phyloP scores from a whole-genome alignment of 495 filamentous ascomycete species.

The Hypoxylon perforatum region DNA sequence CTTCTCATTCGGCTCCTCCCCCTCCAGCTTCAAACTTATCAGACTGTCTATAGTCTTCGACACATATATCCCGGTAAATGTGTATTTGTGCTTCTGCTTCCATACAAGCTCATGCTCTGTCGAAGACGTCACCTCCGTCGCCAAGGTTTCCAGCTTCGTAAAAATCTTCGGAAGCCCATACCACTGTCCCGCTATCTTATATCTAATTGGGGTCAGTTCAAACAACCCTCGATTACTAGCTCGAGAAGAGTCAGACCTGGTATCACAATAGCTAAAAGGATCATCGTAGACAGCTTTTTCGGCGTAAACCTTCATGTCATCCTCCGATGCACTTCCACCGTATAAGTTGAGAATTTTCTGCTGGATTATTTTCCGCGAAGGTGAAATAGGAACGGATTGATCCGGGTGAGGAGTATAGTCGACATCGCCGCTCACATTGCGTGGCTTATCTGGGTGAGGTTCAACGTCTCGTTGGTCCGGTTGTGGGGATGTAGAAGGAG shows the following conservation, averaged over 20 bases:
- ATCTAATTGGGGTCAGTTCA: neutral
- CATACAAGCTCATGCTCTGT: slow-evolving; percentile 51
- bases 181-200: slow-evolving; percentile 63
- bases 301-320: slow-evolving; percentile 62
- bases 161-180: slow-evolving; percentile 61
- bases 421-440: slow-evolving; percentile 26
- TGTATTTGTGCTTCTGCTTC: slow-evolving; percentile 61
- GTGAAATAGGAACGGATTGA: slow-evolving; percentile 48
- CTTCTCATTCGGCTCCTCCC: slow-evolving; percentile 46
- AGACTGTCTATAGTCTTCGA: slow-evolving; percentile 55
- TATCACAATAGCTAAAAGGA: slow-evolving; percentile 62
- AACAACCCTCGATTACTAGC: neutral
- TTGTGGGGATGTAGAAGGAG: slow-evolving; percentile 7
- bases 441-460: slow-evolving; percentile 8
- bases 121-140: slow-evolving; percentile 53
- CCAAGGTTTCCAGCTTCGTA: slow-evolving; percentile 50
- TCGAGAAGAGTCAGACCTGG: slow-evolving; percentile 44
- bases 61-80: slow-evolving; percentile 47
- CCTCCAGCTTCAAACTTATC: slow-evolving; percentile 54
- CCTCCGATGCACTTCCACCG: slow-evolving; percentile 57
- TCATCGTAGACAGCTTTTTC: slow-evolving; percentile 61
- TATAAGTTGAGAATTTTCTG: slow-evolving; percentile 56
- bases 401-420: slow-evolving; percentile 59
- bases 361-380: slow-evolving; percentile 51
- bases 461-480: slow-evolving; percentile 1